Conservation (phyloP, 2,329 filamentous ascomycete genomes). For the Coleophoma cylindrospora region DNA sequence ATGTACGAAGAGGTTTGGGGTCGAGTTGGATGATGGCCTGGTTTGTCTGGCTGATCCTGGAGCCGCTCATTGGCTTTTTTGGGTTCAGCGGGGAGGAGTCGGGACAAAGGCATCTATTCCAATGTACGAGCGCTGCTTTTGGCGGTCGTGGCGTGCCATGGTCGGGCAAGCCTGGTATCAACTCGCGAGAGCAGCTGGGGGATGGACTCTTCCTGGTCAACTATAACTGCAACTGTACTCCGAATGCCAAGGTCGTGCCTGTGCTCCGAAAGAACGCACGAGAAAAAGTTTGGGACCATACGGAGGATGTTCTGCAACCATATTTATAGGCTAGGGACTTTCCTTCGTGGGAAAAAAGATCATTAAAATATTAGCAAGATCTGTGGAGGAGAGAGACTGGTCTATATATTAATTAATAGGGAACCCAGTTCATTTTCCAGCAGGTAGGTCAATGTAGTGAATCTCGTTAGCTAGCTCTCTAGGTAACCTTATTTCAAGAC, state of each 20-base stretch:
- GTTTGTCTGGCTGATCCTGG: slow-evolving; percentile 27
- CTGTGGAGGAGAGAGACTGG: no score
- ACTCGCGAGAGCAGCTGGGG: slow-evolving; percentile 19
- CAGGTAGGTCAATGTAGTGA: no score
- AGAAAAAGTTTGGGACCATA: slow-evolving; percentile 28
- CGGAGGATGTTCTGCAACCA: slow-evolving; percentile 24
- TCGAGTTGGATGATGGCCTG: slow-evolving; percentile 21
- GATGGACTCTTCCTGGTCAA: slow-evolving; percentile 30
- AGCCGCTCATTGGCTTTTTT: slow-evolving; percentile 26
- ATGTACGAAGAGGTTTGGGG: slow-evolving; percentile 30
- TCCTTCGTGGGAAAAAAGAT: no score
- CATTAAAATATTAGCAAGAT: no score
- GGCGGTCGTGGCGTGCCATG: slow-evolving; percentile 29
- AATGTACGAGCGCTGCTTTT: slow-evolving; percentile 30
- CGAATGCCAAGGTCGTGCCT: slow-evolving; percentile 24
- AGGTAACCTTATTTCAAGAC: no score
- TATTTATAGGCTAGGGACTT: slow-evolving; percentile 6
- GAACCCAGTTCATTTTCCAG: no score
- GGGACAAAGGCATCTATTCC: slow-evolving; percentile 29
- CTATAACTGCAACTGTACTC: slow-evolving; percentile 26
- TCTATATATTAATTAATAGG: no score
- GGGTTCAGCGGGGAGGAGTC: slow-evolving; percentile 24
- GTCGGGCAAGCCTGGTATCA: slow-evolving; percentile 25
- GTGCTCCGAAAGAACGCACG: slow-evolving; percentile 24
- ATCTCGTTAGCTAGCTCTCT: no score